A percentile compares a stretch with the other conserved stretches of the same genome.
phyloP scores from a whole-genome alignment of 2,329 filamentous ascomycete species.

The Trematosphaeria pertusa region DNA sequence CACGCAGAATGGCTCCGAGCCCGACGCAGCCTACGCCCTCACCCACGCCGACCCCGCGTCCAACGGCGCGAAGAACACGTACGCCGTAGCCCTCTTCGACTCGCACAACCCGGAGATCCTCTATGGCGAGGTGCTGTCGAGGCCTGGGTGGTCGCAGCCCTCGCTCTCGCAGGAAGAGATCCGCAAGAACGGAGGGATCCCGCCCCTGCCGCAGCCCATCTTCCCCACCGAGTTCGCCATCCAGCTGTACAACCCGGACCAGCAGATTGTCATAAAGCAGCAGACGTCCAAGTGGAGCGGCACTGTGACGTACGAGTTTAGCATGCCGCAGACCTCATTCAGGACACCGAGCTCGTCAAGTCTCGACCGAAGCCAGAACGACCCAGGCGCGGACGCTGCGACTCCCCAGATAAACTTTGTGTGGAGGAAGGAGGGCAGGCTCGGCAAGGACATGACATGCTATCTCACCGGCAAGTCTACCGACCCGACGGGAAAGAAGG shows the following conservation, averaged over 20 bases:
- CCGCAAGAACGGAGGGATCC: slow-evolving; percentile 69
- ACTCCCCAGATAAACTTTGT: slow-evolving; percentile 80
- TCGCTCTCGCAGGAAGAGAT: slow-evolving; percentile 82
- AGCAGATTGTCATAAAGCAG: slow-evolving; percentile 74
- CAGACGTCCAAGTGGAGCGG: slow-evolving; percentile 81
- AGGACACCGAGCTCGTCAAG: slow-evolving; percentile 77
- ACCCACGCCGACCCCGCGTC: slow-evolving; percentile 76
- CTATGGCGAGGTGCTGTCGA: slow-evolving; percentile 84
- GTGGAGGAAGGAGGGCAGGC: slow-evolving; percentile 87
- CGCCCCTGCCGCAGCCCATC: slow-evolving; percentile 72
- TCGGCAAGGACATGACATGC: slow-evolving; percentile 88
- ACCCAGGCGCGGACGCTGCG: slow-evolving; percentile 60
- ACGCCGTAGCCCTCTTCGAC: slow-evolving; percentile 85
- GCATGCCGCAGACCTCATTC: slow-evolving; percentile 87
- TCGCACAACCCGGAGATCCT: slow-evolving; percentile 80
- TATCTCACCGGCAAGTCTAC: slow-evolving; percentile 81
- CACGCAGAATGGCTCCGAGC: slow-evolving; percentile 80
- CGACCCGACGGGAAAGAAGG: slow-evolving; percentile 67
- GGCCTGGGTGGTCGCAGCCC: slow-evolving; percentile 85
- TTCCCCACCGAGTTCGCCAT: slow-evolving; percentile 82
- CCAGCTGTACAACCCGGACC: slow-evolving; percentile 93
- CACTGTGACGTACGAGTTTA: slow-evolving; percentile 86
- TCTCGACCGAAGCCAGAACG: slow-evolving; percentile 75
- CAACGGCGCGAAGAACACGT: slow-evolving; percentile 77
- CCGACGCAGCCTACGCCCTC: slow-evolving; percentile 79